Evolutionary conservation across 345 rosid species (phyloP).

Genomic region (Citrus sinensis): DNA sequence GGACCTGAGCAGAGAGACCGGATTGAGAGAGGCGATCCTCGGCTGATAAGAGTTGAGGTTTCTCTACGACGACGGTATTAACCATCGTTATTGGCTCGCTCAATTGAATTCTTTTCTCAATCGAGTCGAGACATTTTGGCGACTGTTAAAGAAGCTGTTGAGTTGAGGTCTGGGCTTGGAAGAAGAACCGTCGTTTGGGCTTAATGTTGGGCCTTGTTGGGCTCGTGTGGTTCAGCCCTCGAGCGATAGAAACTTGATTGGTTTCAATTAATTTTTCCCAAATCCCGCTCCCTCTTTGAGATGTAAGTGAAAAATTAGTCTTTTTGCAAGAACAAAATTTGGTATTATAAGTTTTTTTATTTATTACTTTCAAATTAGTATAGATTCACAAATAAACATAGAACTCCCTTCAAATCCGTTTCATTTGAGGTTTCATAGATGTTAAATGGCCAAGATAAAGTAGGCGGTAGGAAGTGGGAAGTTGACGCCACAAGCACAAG

Average conservation of each 20-base stretch:
- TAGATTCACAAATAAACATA: too few relatives aligned
- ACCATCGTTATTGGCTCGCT: slow-evolving; percentile 54
- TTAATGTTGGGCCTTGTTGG: not conserved
- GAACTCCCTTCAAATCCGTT: too few relatives aligned
- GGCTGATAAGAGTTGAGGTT: slow-evolving; percentile 52
- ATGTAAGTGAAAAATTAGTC: too few relatives aligned
- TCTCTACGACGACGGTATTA: slow-evolving; percentile 85
- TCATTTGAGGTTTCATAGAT: too few relatives aligned
- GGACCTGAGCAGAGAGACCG: slow-evolving; percentile 66
- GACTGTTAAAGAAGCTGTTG: not conserved
- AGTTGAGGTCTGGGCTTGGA: not conserved
- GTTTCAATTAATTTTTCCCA: too few relatives aligned
- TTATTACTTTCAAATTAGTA: too few relatives aligned
- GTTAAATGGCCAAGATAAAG: too few relatives aligned
- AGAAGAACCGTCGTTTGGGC: not conserved
- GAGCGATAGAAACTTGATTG: too few relatives aligned
- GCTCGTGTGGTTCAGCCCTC: not conserved
- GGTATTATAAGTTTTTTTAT: too few relatives aligned
- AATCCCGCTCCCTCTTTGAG: not conserved
- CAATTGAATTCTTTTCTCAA: not conserved
- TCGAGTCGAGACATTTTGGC: not conserved
- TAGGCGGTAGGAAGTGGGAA: too few relatives aligned
- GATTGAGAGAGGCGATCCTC: slow-evolving; percentile 79
- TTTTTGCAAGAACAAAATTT: too few relatives aligned
- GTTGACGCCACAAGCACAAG: too few relatives aligned